phyloP scores from a whole-genome alignment of 805 yeast species.

The Saccharomyces paradoxus region DNA sequence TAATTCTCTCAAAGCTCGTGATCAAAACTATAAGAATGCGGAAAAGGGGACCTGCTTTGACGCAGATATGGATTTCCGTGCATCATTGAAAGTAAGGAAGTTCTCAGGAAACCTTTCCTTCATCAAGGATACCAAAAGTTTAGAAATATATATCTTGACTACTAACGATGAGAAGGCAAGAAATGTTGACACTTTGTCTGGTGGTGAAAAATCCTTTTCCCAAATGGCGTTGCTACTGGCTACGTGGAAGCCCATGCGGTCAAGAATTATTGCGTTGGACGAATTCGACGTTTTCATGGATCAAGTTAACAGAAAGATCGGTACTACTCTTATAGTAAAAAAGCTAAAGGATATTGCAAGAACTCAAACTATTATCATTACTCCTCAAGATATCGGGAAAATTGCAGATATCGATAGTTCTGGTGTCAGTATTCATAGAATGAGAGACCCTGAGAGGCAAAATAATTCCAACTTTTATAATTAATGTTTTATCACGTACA shows the following conservation, averaged over 20 bases:
- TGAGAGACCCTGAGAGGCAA: conserved; percentile 36
- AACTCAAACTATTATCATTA: conserved; percentile 84
- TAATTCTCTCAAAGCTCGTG: conserved; percentile 38
- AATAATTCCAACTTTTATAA: conserved; percentile 20
- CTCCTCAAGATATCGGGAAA: conserved; percentile 80
- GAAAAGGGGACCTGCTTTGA: conserved; percentile 37
- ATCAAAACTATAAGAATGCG: conserved; percentile 35
- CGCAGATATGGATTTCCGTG: conserved; percentile 50
- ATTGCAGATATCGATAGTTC: conserved; percentile 55
- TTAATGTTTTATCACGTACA: not conserved
- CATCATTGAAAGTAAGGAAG: conserved; percentile 55
- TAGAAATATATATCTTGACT: conserved; percentile 55
- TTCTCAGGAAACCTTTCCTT: conserved; percentile 67
- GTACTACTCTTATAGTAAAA: conserved; percentile 63
- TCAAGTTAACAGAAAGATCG: conserved; percentile 74
- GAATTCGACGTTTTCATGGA: conserved; percentile 98
- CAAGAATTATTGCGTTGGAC: conserved; percentile 81
- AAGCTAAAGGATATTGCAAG: conserved; percentile 52
- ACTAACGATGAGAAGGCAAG: conserved; percentile 51
- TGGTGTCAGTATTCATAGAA: conserved; percentile 56
- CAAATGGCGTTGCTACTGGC: conserved; percentile 83
- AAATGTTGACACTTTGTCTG: conserved; percentile 77
- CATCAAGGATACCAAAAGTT: conserved; percentile 42
- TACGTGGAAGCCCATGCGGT: conserved; percentile 89
- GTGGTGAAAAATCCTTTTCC: conserved; percentile 93